Base-by-base conservation (phyloP, 1,284 basidiomycete genomes). In the Somion occarium region DNA sequence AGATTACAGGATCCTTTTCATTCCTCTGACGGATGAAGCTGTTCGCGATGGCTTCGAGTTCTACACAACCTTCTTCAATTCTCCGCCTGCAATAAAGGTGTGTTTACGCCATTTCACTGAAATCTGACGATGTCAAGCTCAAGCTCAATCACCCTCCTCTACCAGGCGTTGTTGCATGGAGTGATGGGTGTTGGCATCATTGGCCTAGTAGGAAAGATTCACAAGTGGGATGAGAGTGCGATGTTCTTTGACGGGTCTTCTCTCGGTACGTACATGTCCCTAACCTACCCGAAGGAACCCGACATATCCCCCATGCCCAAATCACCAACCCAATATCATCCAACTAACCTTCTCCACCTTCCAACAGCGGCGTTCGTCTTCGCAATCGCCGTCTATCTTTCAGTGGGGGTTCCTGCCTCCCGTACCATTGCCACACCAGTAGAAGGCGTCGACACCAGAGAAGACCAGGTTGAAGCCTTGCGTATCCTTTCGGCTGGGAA, bases 201-300 rank as follows among this genome's bases (percentile, higher is more conserved):
- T 24, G 85, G 84, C 3, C 73, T 93, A 50, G 62, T 92, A 13
- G 75, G 80, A 50, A 95, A 95, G 69, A 73, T 95, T 54, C 76
- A 88, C 68, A 79, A 75, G 57, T 95, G 92, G 91, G 84, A 85
- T 65, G 92, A 95, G 62, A 91, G 87, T 59, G 93, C 93, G 13
- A 80, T 93, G 72, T 93, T 91, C 73, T 96, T 96, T 65, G 93
- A 95, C 68, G 93, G 93, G 37, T 83, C 85, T 24, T 83, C 82
- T 58, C 70, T 94, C 54, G 88, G 91, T 93, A 58, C 61, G 76
- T 58, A n/a, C n/a, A n/a, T n/a, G n/a, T n/a, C n/a, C n/a, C n/a
- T n/a, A n/a, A n/a, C n/a, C n/a, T 22, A 11, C 12, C 22, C 27
- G 38, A 19, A 12, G 38, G 23, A n/a, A 37, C 34, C n/a, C 44